Base-by-base conservation (phyloP, 305 asterid genomes). In the Caryopteris hybrid region DNA sequence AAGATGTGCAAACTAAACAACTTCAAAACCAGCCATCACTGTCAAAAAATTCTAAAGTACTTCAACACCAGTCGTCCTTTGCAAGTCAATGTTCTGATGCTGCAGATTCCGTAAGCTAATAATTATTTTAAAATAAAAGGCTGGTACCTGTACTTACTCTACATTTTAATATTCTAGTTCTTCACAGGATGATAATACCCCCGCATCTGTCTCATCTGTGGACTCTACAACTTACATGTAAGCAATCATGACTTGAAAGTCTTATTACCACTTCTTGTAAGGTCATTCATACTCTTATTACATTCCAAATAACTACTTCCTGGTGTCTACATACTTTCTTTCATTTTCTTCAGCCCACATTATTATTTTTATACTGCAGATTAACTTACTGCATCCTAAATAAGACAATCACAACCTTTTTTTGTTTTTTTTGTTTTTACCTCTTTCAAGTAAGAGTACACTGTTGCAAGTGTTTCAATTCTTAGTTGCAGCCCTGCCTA, bases 71-170 rank as follows among this genome's bases (percentile, higher is more conserved):
- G 76, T 76, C 36, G 36, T 88, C 95, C 55, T 86, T 78, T 81
- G 72, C 81, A 51, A 88, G 95, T 81, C 92, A 82, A 73, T 70
- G 73, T 78, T 85, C 97, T 59, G 95, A 87, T 74, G 79, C 81
- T 70, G 82, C 91, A 61, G 91, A 89, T 63, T 71, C 83, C 29
- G 97, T 92, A 88, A 66, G 94, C 59, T 45, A 22, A 52, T 36
- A 39, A 36, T 55, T 8, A 4, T 61, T 34, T 50, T 58, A 21
- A n/a, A 13, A 45, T 63, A 11, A 51, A 48, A 6, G 61, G 64
- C 23, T 46, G 41, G 23, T 18, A 59, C 22, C 61, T 16, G 43
- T 18, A 53, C 31, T 70, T 22, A 27, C 51, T 69, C 55, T 55
- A 48, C 66, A 42, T 68, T 34, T 38, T 71, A 38, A 69, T 63